Evolutionary conservation across 306 rosid genomes (phyloP).

Genomic region (Spatholobus suberectus): DNA sequence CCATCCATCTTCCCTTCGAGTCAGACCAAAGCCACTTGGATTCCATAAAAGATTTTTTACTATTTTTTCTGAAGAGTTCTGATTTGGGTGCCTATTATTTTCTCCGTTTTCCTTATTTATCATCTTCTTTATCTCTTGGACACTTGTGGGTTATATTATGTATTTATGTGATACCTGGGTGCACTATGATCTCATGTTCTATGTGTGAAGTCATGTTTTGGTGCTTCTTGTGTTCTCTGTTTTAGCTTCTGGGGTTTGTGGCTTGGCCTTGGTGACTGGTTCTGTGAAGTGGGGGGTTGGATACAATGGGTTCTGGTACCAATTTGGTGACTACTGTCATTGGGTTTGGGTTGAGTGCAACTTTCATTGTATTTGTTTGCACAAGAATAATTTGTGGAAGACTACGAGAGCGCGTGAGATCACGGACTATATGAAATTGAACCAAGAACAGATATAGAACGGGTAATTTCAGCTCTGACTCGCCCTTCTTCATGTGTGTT

Average conservation of each 20-base stretch:
- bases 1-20: constrained; percentile 54
- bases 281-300: constrained; percentile 24
- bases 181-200: constrained; percentile 17
- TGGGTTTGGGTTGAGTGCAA: constrained; percentile 96
- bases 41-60: constrained; percentile 49
- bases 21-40: constrained; percentile 61
- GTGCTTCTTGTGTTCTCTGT: constrained; percentile 19
- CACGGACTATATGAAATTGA: constrained; percentile 68
- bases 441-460: constrained; percentile 75
- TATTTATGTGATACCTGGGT: constrained; percentile 22
- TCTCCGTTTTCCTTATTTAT: not conserved
- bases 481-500: constrained; percentile 10
- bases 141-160: constrained; percentile 39
- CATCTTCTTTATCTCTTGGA: constrained; percentile 33
- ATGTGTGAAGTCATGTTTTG: not conserved
- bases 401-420: constrained; percentile 52
- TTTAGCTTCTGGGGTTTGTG: constrained; percentile 19
- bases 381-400: constrained; percentile 95
- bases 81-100: constrained; percentile 42
- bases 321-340: constrained; percentile 78
- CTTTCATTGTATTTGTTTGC: constrained; percentile 93
- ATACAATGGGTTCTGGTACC: constrained; percentile 57
- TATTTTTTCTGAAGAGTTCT: constrained; percentile 30
- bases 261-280: constrained; percentile 33
- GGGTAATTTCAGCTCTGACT: constrained; percentile 52